These are phyloP conservation scores for Diplotaxis tenuifolia DNA, from an alignment of 345 rosid species.

Conservation along the genomic window DNA sequence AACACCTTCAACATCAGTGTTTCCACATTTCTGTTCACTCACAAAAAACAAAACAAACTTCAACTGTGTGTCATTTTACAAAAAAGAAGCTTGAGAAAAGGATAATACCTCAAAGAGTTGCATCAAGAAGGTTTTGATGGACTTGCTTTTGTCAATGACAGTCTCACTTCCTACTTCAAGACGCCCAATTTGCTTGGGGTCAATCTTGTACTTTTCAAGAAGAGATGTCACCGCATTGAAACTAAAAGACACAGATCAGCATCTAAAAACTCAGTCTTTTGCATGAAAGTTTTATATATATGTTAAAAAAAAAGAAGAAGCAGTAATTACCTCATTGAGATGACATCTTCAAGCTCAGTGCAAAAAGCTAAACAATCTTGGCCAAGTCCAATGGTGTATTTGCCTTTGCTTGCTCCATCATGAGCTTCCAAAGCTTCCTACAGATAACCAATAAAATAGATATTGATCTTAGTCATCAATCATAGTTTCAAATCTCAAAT, in stretches of 20 bases:
- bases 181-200: conserved; percentile 94
- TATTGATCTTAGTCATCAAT: not conserved
- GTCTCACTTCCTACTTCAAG: conserved; percentile 99
- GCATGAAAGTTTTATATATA: not conserved
- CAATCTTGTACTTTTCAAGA: conserved; percentile 84
- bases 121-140: conserved; percentile 98
- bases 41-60: not conserved
- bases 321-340: conserved; percentile 97
- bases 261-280: not conserved
- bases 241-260: conserved; percentile 45
- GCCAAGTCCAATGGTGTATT: conserved; percentile 98
- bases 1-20: conserved; percentile 97
- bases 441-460: conserved; percentile 1
- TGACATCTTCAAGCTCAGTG: conserved; percentile 97
- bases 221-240: conserved; percentile 87
- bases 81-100: not conserved
- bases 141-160: conserved; percentile 98
- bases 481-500: not conserved
- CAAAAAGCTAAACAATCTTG: conserved; percentile 98
- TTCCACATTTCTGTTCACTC: conserved; percentile 77
- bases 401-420: conserved; percentile 98
- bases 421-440: conserved; percentile 92
- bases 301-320: not conserved
- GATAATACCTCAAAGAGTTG: conserved; percentile 85
- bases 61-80: not conserved